Evolutionary conservation across 2,329 filamentous ascomycete genomes (phyloP).

Genomic region (Ceratocystiopsis minuta): DNA sequence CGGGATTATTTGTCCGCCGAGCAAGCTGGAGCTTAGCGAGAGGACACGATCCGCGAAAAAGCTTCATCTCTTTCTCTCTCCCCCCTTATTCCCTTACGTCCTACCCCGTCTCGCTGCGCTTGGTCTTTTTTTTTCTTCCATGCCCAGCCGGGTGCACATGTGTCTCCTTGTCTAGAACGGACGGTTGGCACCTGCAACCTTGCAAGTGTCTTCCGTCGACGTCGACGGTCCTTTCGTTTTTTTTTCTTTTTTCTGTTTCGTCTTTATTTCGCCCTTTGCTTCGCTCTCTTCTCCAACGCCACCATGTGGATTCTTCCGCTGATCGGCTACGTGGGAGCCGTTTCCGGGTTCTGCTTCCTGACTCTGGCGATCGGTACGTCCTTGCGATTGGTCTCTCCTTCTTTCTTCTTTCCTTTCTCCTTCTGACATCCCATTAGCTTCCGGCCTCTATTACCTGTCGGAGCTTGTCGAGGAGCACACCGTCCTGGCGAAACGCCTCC

Average conservation of each 20-base stretch:
- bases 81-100: not conserved
- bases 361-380: constrained; percentile 72
- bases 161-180: not conserved
- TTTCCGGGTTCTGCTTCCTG: constrained; percentile 82
- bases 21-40: no score
- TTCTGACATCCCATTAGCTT: constrained; percentile 37
- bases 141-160: not conserved
- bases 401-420: not conserved
- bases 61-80: not conserved
- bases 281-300: constrained; percentile 4
- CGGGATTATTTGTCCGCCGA: no score
- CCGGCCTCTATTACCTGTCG: constrained; percentile 95
- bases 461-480: constrained; percentile 97
- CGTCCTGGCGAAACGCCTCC: constrained; percentile 72
- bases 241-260: not conserved
- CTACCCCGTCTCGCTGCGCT: not conserved
- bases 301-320: constrained; percentile 92
- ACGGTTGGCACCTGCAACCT: not conserved
- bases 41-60: not conserved
- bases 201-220: not conserved
- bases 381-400: not conserved
- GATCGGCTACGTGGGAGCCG: constrained; percentile 72
- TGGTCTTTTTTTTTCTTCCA: not conserved
- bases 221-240: not conserved
- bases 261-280: not conserved